Evolutionary conservation across 2,329 filamentous ascomycete genomes (phyloP).

Genomic region (Colletotrichum cordylinicola): DNA sequence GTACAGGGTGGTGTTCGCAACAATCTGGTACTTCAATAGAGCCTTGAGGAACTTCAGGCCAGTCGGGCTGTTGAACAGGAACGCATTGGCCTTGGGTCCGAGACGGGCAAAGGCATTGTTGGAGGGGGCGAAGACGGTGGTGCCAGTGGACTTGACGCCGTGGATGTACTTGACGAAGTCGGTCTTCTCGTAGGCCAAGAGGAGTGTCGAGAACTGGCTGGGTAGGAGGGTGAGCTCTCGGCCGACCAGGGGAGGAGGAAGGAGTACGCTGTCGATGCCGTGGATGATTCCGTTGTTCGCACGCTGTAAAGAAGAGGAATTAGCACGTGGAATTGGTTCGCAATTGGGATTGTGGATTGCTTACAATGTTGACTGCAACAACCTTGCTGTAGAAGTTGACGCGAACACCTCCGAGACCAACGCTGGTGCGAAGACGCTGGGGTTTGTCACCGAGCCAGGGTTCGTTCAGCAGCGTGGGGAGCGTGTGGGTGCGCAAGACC

Average conservation of each 20-base stretch:
- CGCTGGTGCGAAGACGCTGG: constrained; percentile 75
- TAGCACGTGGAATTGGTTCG: background rate
- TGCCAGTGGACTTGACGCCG: constrained; percentile 61
- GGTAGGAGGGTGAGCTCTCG: constrained; percentile 69
- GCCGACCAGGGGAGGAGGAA: constrained; percentile 73
- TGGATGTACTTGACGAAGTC: constrained; percentile 69
- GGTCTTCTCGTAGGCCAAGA: constrained; percentile 77
- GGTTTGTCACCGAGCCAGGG: constrained; percentile 65
- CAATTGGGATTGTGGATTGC: constrained; percentile 21
- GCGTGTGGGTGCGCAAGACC: constrained; percentile 74
- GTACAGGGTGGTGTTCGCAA: constrained; percentile 78
- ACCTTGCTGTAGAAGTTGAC: constrained; percentile 82
- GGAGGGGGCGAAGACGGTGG: constrained; percentile 81
- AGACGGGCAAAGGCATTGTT: constrained; percentile 83
- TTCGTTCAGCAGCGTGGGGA: constrained; percentile 71
- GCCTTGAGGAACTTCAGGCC: constrained; percentile 80
- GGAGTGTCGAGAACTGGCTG: constrained; percentile 77
- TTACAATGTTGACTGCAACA: constrained; percentile 72
- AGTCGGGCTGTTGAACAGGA: constrained; percentile 76
- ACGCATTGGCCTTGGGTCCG: constrained; percentile 76
- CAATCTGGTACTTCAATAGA: constrained; percentile 80
- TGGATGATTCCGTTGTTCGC: constrained; percentile 85
- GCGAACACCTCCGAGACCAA: constrained; percentile 66
- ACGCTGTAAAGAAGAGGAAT: constrained; percentile 38
- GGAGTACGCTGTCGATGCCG: constrained; percentile 74